phyloP scores from a whole-genome alignment of 2,329 filamentous ascomycete genomes.

The Colletotrichum euphorbiae region DNA sequence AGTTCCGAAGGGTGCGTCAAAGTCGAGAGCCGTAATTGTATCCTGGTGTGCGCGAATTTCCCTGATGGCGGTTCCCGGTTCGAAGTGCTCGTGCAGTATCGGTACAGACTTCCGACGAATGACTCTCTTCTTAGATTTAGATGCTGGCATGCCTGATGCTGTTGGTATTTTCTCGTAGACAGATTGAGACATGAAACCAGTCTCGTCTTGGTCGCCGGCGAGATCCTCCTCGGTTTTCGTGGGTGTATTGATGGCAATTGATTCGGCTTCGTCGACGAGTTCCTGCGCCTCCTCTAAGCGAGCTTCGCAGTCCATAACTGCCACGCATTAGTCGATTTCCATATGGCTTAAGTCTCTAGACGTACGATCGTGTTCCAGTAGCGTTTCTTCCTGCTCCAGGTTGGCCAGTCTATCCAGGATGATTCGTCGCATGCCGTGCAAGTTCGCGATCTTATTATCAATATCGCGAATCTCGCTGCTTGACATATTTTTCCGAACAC shows the following conservation, averaged over 20 bases:
- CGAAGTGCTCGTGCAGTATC: constrained; percentile 93
- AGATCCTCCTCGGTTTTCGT: constrained; percentile 66
- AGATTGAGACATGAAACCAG: constrained; percentile 93
- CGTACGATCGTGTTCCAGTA: constrained; percentile 89
- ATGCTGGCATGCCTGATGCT: constrained; percentile 60
- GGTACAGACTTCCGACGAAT: constrained; percentile 87
- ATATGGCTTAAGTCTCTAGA: constrained; percentile 35
- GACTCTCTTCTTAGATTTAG: constrained; percentile 64
- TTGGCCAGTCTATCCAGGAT: constrained; percentile 87
- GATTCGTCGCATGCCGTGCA: constrained; percentile 92
- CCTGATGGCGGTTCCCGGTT: constrained; percentile 87
- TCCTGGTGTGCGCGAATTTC: constrained; percentile 92
- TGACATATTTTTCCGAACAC: constrained; percentile 96
- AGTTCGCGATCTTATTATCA: constrained; percentile 94
- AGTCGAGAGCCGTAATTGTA: constrained; percentile 89
- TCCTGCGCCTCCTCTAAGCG: constrained; percentile 72
- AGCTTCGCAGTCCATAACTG: constrained; percentile 72
- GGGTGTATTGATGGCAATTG: constrained; percentile 63
- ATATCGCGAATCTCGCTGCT: constrained; percentile 96
- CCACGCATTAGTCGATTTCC: constrained; percentile 47
- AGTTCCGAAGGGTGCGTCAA: constrained; percentile 96
- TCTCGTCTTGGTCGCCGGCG: constrained; percentile 62
- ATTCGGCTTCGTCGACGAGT: constrained; percentile 68
- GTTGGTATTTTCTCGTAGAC: constrained; percentile 92
- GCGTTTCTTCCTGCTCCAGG: constrained; percentile 89